Base-by-base conservation (phyloP, 768 basidiomycete species). In the Agaricus bisporus region DNA sequence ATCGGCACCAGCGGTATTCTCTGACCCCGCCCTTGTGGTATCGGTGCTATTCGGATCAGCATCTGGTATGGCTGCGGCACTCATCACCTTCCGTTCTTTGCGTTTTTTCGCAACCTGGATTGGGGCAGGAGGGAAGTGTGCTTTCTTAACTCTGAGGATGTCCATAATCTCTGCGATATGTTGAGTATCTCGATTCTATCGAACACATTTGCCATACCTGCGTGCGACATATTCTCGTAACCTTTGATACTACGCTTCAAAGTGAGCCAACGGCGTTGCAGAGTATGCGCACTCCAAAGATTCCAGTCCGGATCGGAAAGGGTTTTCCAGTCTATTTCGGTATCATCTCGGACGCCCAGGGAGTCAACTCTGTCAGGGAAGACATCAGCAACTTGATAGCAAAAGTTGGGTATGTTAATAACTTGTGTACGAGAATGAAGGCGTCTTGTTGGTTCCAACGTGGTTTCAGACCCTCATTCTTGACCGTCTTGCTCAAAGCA, bases 281-380 rank as follows among this genome's bases (percentile, higher is more conserved):
- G 70, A 12, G 78, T 74, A 61, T 92, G 90, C 0, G 87, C 81
- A 64, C 89, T 91, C 87, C 87, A 91, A 8, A 89, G 63, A 60
- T 91, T 89, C 89, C 89, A 91, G 54, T 84, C 74, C 14, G 79
- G 63, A 64, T 93, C 90, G 1, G 80, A 71, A 10, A 92, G 71
- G 15, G 76, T 75, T 62, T 88, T 89, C 91, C 90, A 93, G 60
- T 89, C 85, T 43, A 93, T 86, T 62, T 92, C 91, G 26, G 81
- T 85, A 60, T 93, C 90, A 61, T 91, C 84, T 41, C 77, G 75
- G 49, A 91, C 86, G 54, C 83, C 77, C 44, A 91, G 66, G 0
- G 86, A 82, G 61, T 85, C 86, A 47, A 93, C 73, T 66, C 90
- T 92, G 61, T 6, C 42, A 18, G 8, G 41, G 41, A 51, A 41